These are phyloP conservation scores for Rhizophlyctis rosea DNA, from an alignment of 192 early-diverging fungal genomes.

Conservation along the genomic window DNA sequence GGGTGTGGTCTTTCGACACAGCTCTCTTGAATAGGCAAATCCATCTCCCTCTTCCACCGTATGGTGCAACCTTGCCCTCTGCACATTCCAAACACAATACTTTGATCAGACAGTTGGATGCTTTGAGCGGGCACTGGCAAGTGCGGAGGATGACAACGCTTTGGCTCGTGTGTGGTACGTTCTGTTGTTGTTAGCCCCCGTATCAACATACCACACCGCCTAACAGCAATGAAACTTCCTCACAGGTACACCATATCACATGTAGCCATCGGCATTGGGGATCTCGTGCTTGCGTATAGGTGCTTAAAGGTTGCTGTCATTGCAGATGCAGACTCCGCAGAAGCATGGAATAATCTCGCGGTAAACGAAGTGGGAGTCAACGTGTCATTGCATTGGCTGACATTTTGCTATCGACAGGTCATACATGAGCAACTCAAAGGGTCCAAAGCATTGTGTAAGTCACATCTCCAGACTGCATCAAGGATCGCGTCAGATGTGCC, in stretches of 20 bases:
- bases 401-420: too few relatives aligned
- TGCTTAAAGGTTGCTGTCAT: slow-evolving; percentile 21
- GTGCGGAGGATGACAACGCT: slow-evolving; percentile 12
- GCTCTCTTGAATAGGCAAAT: slow-evolving; percentile 5
- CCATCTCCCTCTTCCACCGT: slow-evolving; percentile 10
- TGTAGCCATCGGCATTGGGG: slow-evolving; percentile 26
- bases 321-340: slow-evolving; percentile 16
- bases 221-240: not conserved
- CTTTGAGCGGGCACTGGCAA: slow-evolving; percentile 29
- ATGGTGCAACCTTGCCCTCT: slow-evolving; percentile 37
- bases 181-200: too few relatives aligned
- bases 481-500: too few relatives aligned
- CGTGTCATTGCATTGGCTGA: too few relatives aligned
- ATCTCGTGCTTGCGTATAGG: slow-evolving; percentile 21
- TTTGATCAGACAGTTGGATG: slow-evolving; percentile 22
- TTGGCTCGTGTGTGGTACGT: slow-evolving; percentile 32
- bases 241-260: slow-evolving; percentile 30
- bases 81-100: slow-evolving; percentile 32
- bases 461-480: too few relatives aligned
- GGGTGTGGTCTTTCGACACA: not conserved
- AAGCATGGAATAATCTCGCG: slow-evolving; percentile 39
- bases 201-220: not conserved
- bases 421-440: too few relatives aligned
- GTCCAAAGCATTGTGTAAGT: too few relatives aligned
- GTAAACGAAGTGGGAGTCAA: slow-evolving; percentile 5